Evolutionary conservation across 2,329 filamentous ascomycete genomes (phyloP), one percentile per base, ranked within the genome.

Genomic region (Gaeumannomyces tritici): DNA sequence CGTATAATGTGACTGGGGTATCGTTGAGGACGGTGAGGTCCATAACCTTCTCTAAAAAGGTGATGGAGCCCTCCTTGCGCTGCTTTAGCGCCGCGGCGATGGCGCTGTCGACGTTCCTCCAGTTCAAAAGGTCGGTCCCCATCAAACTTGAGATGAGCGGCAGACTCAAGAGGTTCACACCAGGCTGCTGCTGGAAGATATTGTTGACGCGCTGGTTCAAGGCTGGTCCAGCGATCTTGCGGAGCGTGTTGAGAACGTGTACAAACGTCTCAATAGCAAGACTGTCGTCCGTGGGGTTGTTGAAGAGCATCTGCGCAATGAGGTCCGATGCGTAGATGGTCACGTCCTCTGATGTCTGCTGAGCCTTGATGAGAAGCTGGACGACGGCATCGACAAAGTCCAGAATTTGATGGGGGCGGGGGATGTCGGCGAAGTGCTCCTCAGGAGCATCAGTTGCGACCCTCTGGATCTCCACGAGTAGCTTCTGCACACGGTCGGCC

Each of bases 1-100:
- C 87, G 68, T 91, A 89, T 59, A 97, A 78, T 1, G 89, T 89
- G 54, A 89, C 83, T 0, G 91, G 90, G 57, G 87, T 85, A 59
- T 92, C 90, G 67, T 85, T 90, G 60, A 96, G 83, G 11, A 97
- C 77, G 0, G 93, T 84, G 56, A 91, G 84, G 66, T 95, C 89
- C 66, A 96, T 80, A 56, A 97, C 79, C 56, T 87, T 86, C 61
- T 88, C 86, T n/a, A 98, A 80, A 71, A 96, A 89, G 63, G 91
- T 86, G 3, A 97, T 76, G 1, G 89, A 90, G 27, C 83, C 82
- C 9, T 86, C 81, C 65, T 92, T 90, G 63, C 86, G 86, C 62
- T 88, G 82, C 62, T 85, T 79, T 26, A 98, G 80, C 2, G 89
- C 86, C 71, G 89, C 88, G 9, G 90, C 85, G 67, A 93, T 83